These are phyloP conservation scores for Rhizophora mangle DNA, from an alignment of 345 rosid genomes.

Conservation along the genomic window DNA sequence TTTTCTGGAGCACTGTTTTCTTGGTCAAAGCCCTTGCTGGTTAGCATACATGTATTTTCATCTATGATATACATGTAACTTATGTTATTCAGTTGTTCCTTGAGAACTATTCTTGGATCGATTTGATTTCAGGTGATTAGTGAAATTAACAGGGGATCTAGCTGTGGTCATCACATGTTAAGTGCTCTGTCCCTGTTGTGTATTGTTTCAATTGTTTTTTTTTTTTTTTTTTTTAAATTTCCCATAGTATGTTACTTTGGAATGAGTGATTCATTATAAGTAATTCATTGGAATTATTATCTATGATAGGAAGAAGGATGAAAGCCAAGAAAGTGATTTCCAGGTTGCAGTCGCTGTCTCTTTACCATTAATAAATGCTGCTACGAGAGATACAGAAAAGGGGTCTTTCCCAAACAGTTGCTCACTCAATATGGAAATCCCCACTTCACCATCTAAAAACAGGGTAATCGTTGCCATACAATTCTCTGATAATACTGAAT, in stretches of 20 bases:
- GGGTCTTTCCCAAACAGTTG: conserved; percentile 10
- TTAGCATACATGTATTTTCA: neutral
- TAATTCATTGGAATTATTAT: neutral
- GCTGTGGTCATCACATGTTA: conserved; percentile 21
- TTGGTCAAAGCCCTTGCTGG: conserved; percentile 24
- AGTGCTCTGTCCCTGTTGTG: neutral
- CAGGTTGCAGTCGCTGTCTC: conserved; percentile 19
- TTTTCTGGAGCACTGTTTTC: conserved; percentile 24
- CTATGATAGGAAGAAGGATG: conserved; percentile 11
- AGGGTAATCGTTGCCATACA: neutral
- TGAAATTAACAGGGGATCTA: conserved; percentile 23
- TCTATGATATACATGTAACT: neutral
- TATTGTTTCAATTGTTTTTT: neutral
- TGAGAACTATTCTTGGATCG: neutral
- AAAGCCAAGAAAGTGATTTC: conserved; percentile 16
- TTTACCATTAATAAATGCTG: conserved; percentile 17
- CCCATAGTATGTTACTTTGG: neutral
- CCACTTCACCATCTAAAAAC: conserved; percentile 15
- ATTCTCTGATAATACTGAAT: neutral
- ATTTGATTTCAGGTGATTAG: conserved; percentile 17
- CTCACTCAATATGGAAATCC: conserved; percentile 16
- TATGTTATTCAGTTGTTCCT: neutral
- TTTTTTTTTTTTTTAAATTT: neutral
- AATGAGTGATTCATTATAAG: neutral
- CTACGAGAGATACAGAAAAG: conserved; percentile 12